Percentiles rank a stretch among this genome's conserved stretches.
phyloP scores from a whole-genome alignment of 1,139 yeast species.

The Nakaseomyces glabratus region DNA sequence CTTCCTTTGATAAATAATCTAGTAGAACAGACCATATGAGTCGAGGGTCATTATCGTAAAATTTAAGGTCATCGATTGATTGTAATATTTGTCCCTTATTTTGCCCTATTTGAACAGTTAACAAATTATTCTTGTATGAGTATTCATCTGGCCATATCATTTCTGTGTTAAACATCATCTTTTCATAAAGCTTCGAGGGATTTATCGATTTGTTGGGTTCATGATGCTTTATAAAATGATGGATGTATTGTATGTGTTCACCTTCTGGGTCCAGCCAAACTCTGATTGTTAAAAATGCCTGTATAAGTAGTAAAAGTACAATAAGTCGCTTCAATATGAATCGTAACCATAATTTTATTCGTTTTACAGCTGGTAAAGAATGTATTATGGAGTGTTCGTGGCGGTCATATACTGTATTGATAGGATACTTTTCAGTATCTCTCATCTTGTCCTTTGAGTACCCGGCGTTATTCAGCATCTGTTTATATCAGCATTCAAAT shows the following conservation, averaged over 20 bases:
- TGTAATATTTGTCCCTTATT: slow-evolving; percentile 11
- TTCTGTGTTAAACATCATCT: slow-evolving; percentile 15
- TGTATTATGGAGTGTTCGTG: too few relatives aligned
- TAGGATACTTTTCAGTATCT: too few relatives aligned
- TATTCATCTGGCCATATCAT: slow-evolving; percentile 18
- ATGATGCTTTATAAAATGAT: slow-evolving; percentile 2
- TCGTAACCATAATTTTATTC: too few relatives aligned
- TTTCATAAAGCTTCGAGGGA: slow-evolving; percentile 15
- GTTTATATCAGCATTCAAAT: too few relatives aligned
- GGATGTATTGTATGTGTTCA: slow-evolving; percentile 3
- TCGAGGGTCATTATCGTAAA: slow-evolving; percentile 25
- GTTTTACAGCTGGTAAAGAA: too few relatives aligned
- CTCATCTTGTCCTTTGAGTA: too few relatives aligned
- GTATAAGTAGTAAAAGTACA: not conserved
- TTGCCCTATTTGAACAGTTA: slow-evolving; percentile 16
- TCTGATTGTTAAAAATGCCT: not conserved
- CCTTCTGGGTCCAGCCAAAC: slow-evolving; percentile 6
- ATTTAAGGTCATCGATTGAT: slow-evolving; percentile 14
- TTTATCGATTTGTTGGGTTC: not conserved
- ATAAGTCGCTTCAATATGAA: not conserved
- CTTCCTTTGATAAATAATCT: slow-evolving; percentile 10
- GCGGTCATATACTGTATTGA: too few relatives aligned
- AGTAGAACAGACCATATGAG: slow-evolving; percentile 21
- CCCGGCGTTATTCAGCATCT: too few relatives aligned
- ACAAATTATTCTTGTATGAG: slow-evolving; percentile 14